These are phyloP conservation scores for Streptanthus diversifolius DNA, from an alignment of 345 rosid species.

Conservation along the genomic window DNA sequence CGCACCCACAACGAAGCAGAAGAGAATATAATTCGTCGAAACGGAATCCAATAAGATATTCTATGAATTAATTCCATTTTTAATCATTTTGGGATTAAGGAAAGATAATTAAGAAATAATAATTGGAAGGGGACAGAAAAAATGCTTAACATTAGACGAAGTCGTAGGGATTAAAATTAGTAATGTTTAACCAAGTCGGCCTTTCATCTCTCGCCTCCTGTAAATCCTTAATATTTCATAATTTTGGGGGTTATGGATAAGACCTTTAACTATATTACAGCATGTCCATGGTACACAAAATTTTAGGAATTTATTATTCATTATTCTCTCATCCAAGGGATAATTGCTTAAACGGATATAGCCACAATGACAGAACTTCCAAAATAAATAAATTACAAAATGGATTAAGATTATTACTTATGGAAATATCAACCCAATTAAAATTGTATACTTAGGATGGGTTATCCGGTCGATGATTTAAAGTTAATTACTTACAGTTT, in stretches of 20 bases:
- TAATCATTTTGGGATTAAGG: constrained; percentile 16
- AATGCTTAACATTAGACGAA: constrained; percentile 30
- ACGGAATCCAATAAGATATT: constrained; percentile 11
- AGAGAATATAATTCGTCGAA: constrained; percentile 28
- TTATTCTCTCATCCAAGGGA: constrained; percentile 9
- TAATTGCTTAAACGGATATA: constrained; percentile 7
- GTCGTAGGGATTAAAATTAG: constrained; percentile 29
- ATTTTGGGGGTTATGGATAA: constrained; percentile 25
- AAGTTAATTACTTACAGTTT: background rate
- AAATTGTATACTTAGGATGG: background rate
- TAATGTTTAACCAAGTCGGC: constrained; percentile 33
- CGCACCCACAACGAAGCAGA: constrained; percentile 28
- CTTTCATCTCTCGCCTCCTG: constrained; percentile 20
- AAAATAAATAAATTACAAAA: background rate
- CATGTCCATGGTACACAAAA: constrained; percentile 4
- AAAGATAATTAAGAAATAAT: constrained; percentile 9
- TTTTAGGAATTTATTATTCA: background rate
- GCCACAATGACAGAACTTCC: constrained; percentile 1
- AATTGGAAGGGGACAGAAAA: background rate
- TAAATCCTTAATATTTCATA: constrained; percentile 24
- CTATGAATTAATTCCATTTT: constrained; percentile 2
- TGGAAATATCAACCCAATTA: background rate
- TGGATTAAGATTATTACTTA: background rate
- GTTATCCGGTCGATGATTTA: background rate
- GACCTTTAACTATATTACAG: constrained; percentile 18